Percentiles rank a stretch among this genome's conserved stretches.
phyloP scores from a whole-genome alignment of 2,329 filamentous ascomycete species.

The Grosmannia huntii region DNA sequence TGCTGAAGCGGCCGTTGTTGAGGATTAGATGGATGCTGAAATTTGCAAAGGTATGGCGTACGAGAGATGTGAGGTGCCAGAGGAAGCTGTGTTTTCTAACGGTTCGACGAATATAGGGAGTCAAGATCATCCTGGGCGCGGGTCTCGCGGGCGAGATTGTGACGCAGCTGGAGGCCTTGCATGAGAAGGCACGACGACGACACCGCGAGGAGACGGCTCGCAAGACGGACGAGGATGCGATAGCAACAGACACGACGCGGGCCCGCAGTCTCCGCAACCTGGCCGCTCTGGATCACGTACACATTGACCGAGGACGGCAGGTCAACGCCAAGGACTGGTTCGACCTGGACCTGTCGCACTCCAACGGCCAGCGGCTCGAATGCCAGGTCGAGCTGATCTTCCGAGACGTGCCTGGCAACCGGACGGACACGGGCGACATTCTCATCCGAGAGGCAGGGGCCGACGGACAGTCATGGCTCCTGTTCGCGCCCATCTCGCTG shows the following conservation, averaged over 20 bases:
- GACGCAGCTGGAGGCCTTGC: conserved; percentile 55
- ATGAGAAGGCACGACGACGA: conserved; percentile 59
- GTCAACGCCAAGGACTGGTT: conserved; percentile 88
- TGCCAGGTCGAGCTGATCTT: conserved; percentile 81
- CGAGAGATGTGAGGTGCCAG: not conserved
- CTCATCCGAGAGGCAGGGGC: conserved; percentile 83
- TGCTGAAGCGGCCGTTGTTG: conserved; percentile 79
- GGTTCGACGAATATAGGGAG: conserved; percentile 27
- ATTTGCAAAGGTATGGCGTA: conserved; percentile 53
- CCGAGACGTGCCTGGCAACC: conserved; percentile 62
- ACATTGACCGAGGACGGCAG: conserved; percentile 63
- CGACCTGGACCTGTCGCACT: conserved; percentile 71
- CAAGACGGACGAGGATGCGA: conserved; percentile 70
- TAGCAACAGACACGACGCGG: conserved; percentile 67
- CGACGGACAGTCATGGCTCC: conserved; percentile 56
- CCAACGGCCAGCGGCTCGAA: conserved; percentile 77
- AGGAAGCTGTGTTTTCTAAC: conserved; percentile 17
- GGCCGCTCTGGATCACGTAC: conserved; percentile 53
- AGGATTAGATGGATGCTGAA: conserved; percentile 80
- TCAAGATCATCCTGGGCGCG: conserved; percentile 42
- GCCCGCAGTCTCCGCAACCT: conserved; percentile 70
- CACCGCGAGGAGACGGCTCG: conserved; percentile 57
- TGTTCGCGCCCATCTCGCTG: conserved; percentile 79
- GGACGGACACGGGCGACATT: conserved; percentile 64
- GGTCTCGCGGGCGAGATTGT: conserved; percentile 45